phyloP scores from a whole-genome alignment of 2,329 filamentous ascomycete species.

The Monosporascus cannonballus region DNA sequence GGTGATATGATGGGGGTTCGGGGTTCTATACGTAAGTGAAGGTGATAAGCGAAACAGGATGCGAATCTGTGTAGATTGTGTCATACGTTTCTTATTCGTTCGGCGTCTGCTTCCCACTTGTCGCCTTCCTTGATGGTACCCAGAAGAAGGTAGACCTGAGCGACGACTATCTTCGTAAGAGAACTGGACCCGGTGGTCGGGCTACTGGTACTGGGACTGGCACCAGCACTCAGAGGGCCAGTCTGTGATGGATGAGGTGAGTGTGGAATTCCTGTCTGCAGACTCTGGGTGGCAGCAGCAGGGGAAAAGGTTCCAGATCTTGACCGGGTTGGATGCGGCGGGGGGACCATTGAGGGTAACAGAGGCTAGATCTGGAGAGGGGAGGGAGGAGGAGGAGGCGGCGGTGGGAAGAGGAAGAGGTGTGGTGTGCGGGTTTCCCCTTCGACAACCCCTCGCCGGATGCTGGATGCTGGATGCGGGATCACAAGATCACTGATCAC shows the following conservation, averaged over 20 bases:
- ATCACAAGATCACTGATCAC: slow-evolving; percentile 1
- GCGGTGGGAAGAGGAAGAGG: slow-evolving; percentile 6
- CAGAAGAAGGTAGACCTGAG: slow-evolving; percentile 89
- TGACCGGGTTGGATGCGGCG: slow-evolving; percentile 31
- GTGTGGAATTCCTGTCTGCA: slow-evolving; percentile 50
- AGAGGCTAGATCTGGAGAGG: slow-evolving; percentile 15
- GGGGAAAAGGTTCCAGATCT: slow-evolving; percentile 60
- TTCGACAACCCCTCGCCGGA: slow-evolving; percentile 21
- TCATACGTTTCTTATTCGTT: slow-evolving; percentile 84
- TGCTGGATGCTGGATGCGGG: slow-evolving; percentile 1
- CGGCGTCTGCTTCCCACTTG: slow-evolving; percentile 89
- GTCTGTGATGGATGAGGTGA: slow-evolving; percentile 52
- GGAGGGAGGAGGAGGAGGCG: slow-evolving; percentile 9
- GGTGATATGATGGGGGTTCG: neutral
- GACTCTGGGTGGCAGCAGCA: slow-evolving; percentile 43
- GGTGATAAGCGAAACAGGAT: slow-evolving; percentile 1
- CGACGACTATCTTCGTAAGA: slow-evolving; percentile 87
- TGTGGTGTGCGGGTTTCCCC: slow-evolving; percentile 16
- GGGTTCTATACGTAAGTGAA: neutral
- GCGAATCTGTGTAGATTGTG: neutral
- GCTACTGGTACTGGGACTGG: slow-evolving; percentile 56
- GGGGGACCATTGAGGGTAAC: slow-evolving; percentile 29
- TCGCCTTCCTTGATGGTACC: slow-evolving; percentile 89
- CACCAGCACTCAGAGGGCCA: slow-evolving; percentile 52
- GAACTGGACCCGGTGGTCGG: slow-evolving; percentile 55